Percentiles rank a stretch among this genome's conserved stretches.
These are phyloP conservation scores for Fusarium vanettenii DNA, from an alignment of 2,329 filamentous ascomycete genomes.

Conservation along the genomic window DNA sequence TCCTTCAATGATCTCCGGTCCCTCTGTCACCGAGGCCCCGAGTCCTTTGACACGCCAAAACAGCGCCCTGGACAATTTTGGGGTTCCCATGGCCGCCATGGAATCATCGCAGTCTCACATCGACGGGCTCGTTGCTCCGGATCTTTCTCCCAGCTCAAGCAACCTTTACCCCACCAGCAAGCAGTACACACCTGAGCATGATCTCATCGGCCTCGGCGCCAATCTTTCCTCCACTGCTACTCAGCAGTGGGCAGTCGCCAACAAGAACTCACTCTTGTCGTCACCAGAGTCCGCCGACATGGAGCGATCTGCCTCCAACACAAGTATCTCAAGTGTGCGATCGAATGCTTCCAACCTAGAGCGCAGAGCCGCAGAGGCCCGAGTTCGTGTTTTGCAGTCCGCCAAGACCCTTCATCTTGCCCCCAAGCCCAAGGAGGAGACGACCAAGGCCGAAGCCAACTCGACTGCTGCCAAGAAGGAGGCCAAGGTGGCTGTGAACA, in stretches of 20 bases:
- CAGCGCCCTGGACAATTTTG: slow-evolving; percentile 51
- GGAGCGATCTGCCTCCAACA: slow-evolving; percentile 62
- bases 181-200: slow-evolving; percentile 44
- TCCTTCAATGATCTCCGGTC: slow-evolving; percentile 57
- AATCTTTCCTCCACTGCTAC: slow-evolving; percentile 37
- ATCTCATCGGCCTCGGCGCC: slow-evolving; percentile 55
- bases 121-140: slow-evolving; percentile 36
- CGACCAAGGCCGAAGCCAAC: slow-evolving; percentile 5
- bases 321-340: slow-evolving; percentile 54
- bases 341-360: slow-evolving; percentile 59
- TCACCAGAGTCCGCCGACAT: slow-evolving; percentile 51
- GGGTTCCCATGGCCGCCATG: slow-evolving; percentile 52
- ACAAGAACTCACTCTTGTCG: slow-evolving; percentile 44
- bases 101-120: slow-evolving; percentile 52
- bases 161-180: slow-evolving; percentile 43
- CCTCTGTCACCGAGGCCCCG: slow-evolving; percentile 51
- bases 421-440: slow-evolving; percentile 55
- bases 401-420: slow-evolving; percentile 53
- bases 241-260: slow-evolving; percentile 47
- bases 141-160: slow-evolving; percentile 24
- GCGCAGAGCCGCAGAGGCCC: slow-evolving; percentile 60
- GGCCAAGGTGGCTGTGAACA: slow-evolving; percentile 58
- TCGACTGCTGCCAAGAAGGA: slow-evolving; percentile 47
- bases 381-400: slow-evolving; percentile 59
- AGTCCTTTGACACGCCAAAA: slow-evolving; percentile 58